Conservation (phyloP, 2,329 filamentous ascomycete genomes). For the Colletotrichum sp. region DNA sequence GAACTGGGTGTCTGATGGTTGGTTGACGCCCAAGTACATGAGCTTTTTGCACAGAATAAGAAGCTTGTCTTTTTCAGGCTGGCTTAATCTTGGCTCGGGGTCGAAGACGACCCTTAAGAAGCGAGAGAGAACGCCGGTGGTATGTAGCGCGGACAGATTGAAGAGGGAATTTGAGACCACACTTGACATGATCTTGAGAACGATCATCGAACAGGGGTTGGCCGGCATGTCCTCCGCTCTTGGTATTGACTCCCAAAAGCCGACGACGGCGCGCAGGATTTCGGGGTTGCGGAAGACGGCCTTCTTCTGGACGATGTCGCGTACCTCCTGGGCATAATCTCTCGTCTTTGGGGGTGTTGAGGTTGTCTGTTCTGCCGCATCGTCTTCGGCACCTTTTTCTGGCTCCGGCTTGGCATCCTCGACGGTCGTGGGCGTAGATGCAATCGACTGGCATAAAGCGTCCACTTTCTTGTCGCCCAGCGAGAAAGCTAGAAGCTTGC, state of each 20-base stretch:
- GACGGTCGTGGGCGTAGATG: constrained; percentile 11
- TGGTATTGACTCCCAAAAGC: constrained; percentile 68
- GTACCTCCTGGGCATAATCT: constrained; percentile 42
- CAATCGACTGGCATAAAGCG: constrained; percentile 65
- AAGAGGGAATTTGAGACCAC: constrained; percentile 66
- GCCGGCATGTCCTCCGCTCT: constrained; percentile 46
- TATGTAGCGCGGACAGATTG: constrained; percentile 75
- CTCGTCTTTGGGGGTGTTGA: background rate
- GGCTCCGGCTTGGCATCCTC: constrained; percentile 27
- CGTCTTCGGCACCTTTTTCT: constrained; percentile 27
- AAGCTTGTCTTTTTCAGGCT: constrained; percentile 63
- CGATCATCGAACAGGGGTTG: constrained; percentile 63
- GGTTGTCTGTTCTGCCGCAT: background rate
- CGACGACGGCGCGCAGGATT: constrained; percentile 65
- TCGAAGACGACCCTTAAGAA: constrained; percentile 68
- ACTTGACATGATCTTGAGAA: constrained; percentile 67
- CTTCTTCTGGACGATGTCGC: constrained; percentile 53
- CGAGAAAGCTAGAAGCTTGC: constrained; percentile 80
- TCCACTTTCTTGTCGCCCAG: constrained; percentile 79
- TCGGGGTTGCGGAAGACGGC: constrained; percentile 65
- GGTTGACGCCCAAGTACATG: constrained; percentile 77
- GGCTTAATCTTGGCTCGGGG: constrained; percentile 52
- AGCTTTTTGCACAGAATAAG: constrained; percentile 72
- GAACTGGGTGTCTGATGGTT: constrained; percentile 82
- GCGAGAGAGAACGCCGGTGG: constrained; percentile 71